Evolutionary conservation across 148 eudicot genomes (phyloP).

Genomic region (Camellia sinensis): DNA sequence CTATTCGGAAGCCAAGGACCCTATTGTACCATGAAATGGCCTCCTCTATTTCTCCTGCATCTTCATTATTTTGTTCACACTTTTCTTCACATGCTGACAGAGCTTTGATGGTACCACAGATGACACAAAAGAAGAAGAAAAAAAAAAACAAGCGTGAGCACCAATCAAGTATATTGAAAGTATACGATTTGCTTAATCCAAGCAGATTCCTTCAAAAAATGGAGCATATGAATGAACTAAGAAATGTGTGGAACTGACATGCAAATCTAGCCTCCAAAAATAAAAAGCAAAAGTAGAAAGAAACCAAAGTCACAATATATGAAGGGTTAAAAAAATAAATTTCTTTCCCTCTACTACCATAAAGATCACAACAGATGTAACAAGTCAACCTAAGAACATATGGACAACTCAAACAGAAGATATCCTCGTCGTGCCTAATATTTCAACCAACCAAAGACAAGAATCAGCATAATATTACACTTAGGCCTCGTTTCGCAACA

Average conservation of each 20-base stretch:
- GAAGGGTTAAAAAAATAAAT: not conserved
- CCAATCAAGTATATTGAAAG: not conserved
- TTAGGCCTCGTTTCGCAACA: too few relatives aligned
- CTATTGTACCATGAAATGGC: slow-evolving; percentile 83
- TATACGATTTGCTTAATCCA: not conserved
- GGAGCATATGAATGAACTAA: not conserved
- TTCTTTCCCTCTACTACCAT: not conserved
- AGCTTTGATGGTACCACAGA: slow-evolving; percentile 34
- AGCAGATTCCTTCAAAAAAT: slow-evolving; percentile 1
- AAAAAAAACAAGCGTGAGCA: not conserved
- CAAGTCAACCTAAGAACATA: not conserved
- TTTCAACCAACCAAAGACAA: not conserved
- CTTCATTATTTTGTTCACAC: slow-evolving; percentile 34
- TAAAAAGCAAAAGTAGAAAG: not conserved
- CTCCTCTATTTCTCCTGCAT: slow-evolving; percentile 58
- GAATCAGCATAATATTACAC: not conserved
- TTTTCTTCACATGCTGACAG: slow-evolving; percentile 58
- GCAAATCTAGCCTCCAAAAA: not conserved
- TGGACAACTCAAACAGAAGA: not conserved
- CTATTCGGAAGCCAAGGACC: slow-evolving; percentile 83
- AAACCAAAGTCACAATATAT: not conserved
- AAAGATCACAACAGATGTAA: not conserved
- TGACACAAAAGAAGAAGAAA: slow-evolving; percentile 2
- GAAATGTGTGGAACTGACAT: not conserved
- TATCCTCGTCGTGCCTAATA: not conserved